phyloP scores from a whole-genome alignment of 2,329 filamentous ascomycete genomes.

The Atkinsonella hypoxylon region DNA sequence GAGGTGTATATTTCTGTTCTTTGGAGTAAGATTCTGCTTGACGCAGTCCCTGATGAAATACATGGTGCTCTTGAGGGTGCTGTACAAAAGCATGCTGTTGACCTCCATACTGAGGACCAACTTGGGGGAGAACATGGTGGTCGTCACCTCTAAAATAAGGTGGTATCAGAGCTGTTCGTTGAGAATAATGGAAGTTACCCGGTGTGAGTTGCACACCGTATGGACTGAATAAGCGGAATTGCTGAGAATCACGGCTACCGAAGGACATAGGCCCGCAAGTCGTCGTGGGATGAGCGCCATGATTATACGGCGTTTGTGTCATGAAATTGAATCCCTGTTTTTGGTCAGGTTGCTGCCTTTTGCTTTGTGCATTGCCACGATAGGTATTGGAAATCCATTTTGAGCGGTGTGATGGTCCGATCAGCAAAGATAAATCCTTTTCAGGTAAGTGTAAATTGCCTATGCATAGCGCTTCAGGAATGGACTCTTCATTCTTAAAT shows the following conservation, averaged over 20 bases:
- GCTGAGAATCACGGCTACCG: background rate
- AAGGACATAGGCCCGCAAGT: background rate
- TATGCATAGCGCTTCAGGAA: constrained; percentile 14
- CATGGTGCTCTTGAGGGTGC: background rate
- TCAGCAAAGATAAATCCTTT: constrained; percentile 13
- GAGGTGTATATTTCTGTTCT: too few species aligned
- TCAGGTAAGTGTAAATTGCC: constrained; percentile 14
- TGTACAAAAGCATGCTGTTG: background rate
- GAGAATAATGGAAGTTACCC: background rate
- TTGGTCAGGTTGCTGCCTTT: constrained; percentile 2
- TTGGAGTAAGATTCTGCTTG: background rate
- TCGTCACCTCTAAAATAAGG: background rate
- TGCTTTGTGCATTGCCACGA: background rate
- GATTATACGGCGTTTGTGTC: background rate
- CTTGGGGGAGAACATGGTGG: background rate
- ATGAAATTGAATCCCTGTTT: background rate
- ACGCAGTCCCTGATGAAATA: background rate
- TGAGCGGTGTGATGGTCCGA: constrained; percentile 18
- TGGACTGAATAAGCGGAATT: background rate
- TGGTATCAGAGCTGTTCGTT: background rate
- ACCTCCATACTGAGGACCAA: background rate
- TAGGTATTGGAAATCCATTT: constrained; percentile 18
- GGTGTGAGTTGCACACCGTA: background rate
- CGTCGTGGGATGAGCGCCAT: background rate
- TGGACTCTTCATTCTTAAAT: constrained; percentile 17